Base-by-base conservation (phyloP, 257 asterid genomes). In the Scutellaria minor region DNA sequence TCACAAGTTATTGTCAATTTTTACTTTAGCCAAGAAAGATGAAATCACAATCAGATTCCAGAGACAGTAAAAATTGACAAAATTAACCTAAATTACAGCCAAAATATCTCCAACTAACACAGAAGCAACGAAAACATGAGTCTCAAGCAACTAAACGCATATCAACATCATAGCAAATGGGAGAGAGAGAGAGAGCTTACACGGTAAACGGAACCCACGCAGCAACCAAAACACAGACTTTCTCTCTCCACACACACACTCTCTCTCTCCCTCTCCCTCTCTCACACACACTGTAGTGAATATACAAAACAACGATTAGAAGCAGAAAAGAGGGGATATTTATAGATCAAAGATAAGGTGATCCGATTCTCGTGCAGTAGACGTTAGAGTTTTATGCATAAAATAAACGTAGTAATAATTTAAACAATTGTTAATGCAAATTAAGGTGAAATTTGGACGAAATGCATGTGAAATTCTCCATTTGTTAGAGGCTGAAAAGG, bases 361-460 rank as follows among this genome's bases (percentile, higher is more conserved):
- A 89, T 87, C 96, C 91, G 87, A 63, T 75, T 83, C 73, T 81
- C 79, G 14, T 72, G 91, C 61, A 69, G 56, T 73, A 20, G 56
- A 79, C 85, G 86, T 79, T 75, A 66, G 31, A 12, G 41, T 0
- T 1, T 4, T 10, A 47, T 70, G 6, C 14, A 71, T 31, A 20
- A 22, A 5, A 7, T 44, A 46, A 0, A 53, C 27, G 1, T 2
- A 20, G 39, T 6, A 1, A 15, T 37, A 39, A 68, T 8, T 24
- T 5, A 39, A 72, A 55, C 8, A 12, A 20, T 75, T 7, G 4
- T 39, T 35, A 65, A 72, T 24, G 73, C n/a, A 81, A 63, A 75
- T 74, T 39, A 57, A 70, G 76, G 75, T 74, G 81, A 79, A 81
- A 81, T 75, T 79, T 7, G 31, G 27, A 31, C 50, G 70, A 78